Evolutionary conservation across 2,329 filamentous ascomycete species (phyloP).

Genomic region (Malbranchea zuffiana): DNA sequence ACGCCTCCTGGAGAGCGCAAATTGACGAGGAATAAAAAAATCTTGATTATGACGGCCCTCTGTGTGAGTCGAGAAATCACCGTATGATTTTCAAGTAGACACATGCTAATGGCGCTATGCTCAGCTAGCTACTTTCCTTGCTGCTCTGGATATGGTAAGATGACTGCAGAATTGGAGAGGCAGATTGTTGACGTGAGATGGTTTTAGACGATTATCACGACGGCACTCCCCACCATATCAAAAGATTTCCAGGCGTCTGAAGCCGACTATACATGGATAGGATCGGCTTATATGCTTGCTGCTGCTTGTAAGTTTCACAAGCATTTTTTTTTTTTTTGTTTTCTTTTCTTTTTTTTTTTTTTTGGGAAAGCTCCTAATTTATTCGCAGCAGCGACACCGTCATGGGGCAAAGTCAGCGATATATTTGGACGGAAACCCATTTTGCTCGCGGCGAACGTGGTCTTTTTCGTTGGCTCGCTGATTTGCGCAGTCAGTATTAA

Average conservation of each 20-base stretch:
- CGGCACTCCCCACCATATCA: slow-evolving; percentile 27
- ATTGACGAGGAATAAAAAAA: slow-evolving; percentile 13
- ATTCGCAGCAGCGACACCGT: slow-evolving; percentile 33
- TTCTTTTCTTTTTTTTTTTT: background rate
- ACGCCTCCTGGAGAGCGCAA: slow-evolving; percentile 3
- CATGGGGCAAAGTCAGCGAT: slow-evolving; percentile 53
- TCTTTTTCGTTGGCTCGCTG: slow-evolving; percentile 53
- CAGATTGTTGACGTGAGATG: background rate
- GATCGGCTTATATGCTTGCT: slow-evolving; percentile 26
- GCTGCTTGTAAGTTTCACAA: slow-evolving; percentile 21
- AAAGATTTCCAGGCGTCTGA: slow-evolving; percentile 23
- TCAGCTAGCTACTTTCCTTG: slow-evolving; percentile 48
- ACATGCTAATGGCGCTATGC: background rate
- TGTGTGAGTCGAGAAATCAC: slow-evolving; percentile 8
- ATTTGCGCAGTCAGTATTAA: slow-evolving; percentile 48
- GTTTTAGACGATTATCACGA: slow-evolving; percentile 25
- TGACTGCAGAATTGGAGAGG: background rate
- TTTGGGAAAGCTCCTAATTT: background rate
- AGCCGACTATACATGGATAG: slow-evolving; percentile 30
- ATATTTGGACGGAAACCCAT: slow-evolving; percentile 57
- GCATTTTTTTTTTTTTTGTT: background rate
- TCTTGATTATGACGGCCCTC: slow-evolving; percentile 14
- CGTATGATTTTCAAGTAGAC: background rate
- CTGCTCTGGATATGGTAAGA: slow-evolving; percentile 47
- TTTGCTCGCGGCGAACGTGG: slow-evolving; percentile 47